Percentiles rank a stretch among this genome's conserved stretches.
phyloP scores from a whole-genome alignment of 176 grass and related monocot species.

The Aechmea fasciata region DNA sequence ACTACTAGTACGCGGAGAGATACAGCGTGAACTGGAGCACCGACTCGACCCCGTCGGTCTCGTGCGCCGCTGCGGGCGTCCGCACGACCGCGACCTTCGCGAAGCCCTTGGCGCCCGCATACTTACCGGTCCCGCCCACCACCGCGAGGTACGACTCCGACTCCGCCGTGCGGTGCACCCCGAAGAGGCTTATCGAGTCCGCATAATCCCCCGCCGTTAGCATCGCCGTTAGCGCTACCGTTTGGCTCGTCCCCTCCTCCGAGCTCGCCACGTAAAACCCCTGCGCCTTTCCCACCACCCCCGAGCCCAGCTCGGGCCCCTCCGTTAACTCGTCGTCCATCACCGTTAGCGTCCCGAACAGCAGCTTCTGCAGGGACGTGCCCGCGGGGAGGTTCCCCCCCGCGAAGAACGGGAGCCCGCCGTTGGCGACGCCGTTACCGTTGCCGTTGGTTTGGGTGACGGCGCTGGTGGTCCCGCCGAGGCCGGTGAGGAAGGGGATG shows the following conservation, averaged over 20 bases:
- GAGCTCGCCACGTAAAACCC: constrained; percentile 59
- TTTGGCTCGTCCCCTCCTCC: constrained; percentile 56
- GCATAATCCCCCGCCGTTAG: constrained; percentile 41
- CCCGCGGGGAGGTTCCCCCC: constrained; percentile 51
- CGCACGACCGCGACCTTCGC: constrained; percentile 51
- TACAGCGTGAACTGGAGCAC: constrained; percentile 47
- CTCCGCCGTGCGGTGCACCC: constrained; percentile 51
- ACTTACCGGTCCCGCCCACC: constrained; percentile 51
- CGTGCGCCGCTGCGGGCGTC: constrained; percentile 32
- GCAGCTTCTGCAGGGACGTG: constrained; percentile 45
- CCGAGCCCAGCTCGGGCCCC: constrained; percentile 38
- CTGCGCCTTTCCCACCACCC: constrained; percentile 42
- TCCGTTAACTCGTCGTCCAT: constrained; percentile 65
- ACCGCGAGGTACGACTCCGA: constrained; percentile 60
- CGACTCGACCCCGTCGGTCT: constrained; percentile 64
- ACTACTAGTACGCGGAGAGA: constrained; percentile 21
- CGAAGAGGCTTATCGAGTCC: constrained; percentile 65
- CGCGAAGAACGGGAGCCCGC: constrained; percentile 39
- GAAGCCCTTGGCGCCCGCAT: constrained; percentile 33
- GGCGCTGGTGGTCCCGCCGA: constrained; percentile 48
- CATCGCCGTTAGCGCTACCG: constrained; percentile 49
- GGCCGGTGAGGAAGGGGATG: constrained; percentile 62
- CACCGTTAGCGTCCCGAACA: constrained; percentile 62
- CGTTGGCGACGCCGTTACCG: constrained; percentile 5
- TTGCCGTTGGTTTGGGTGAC: constrained; percentile 16